Evolutionary conservation across 495 filamentous ascomycete species (phyloP).

Genomic region (Xylaria sp.): DNA sequence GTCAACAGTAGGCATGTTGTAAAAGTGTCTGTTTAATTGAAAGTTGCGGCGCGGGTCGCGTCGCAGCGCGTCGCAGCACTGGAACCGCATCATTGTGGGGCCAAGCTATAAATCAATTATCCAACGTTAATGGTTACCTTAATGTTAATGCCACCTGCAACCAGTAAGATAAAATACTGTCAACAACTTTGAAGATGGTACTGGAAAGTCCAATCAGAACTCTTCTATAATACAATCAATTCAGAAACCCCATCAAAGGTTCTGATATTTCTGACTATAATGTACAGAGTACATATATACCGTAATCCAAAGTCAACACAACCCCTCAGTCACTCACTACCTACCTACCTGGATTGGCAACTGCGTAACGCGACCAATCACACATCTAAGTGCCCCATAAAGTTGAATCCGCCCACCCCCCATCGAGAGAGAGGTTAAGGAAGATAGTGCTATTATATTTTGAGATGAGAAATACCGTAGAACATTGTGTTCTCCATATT

Average conservation of each 20-base stretch:
- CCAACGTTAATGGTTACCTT: neutral
- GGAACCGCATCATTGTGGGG: neutral
- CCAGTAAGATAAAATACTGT: neutral
- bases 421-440: neutral
- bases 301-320: neutral
- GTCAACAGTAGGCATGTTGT: neutral
- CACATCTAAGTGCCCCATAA: neutral
- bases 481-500: neutral
- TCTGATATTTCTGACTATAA: neutral
- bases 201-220: neutral
- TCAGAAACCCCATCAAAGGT: neutral
- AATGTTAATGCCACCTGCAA: too few species aligned
- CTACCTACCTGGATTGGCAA: neutral
- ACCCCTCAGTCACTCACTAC: neutral
- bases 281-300: too few species aligned
- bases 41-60: constrained; percentile 21
- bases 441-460: neutral
- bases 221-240: neutral
- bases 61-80: constrained; percentile 16
- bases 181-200: neutral
- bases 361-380: neutral
- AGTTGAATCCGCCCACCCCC: neutral
- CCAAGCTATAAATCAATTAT: neutral
- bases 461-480: neutral
- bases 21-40: constrained; percentile 23